Percentiles rank a stretch among this genome's conserved stretches.
Evolutionary conservation across 1,284 basidiomycete species (phyloP).

Genomic region (Boletus hoseneyae): DNA sequence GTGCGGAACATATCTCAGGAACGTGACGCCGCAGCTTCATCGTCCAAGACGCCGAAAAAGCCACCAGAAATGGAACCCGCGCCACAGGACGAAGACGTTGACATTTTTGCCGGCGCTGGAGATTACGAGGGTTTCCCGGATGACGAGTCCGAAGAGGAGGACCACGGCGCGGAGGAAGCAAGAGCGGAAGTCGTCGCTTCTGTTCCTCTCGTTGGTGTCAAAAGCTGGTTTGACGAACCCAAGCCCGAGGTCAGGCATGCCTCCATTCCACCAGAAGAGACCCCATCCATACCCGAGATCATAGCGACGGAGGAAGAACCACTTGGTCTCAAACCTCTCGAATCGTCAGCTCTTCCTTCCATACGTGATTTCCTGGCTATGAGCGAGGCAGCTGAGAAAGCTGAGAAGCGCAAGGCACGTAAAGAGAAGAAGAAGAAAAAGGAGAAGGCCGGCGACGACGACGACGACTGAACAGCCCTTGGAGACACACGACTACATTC

Average conservation of each 20-base stretch:
- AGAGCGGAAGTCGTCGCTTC: neutral
- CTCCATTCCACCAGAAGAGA: constrained; percentile 19
- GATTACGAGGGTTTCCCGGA: constrained; percentile 74
- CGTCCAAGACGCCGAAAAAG: constrained; percentile 3
- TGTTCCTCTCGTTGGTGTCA: neutral
- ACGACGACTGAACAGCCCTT: constrained; percentile 27
- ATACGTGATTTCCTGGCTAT: constrained; percentile 77
- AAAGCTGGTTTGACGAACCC: constrained; percentile 27
- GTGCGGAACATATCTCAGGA: neutral
- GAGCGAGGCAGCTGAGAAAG: constrained; percentile 62
- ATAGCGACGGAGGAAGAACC: constrained; percentile 43
- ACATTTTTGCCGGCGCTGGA: constrained; percentile 84
- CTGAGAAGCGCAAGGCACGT: constrained; percentile 60
- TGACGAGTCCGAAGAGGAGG: constrained; percentile 43
- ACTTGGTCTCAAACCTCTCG: constrained; percentile 62
- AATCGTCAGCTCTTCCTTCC: constrained; percentile 74
- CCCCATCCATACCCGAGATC: constrained; percentile 6
- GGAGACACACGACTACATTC: neutral
- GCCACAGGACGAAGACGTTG: constrained; percentile 49
- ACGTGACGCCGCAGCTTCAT: neutral
- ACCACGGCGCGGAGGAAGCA: constrained; percentile 1
- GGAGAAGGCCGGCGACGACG: constrained; percentile 22
- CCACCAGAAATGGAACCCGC: constrained; percentile 12
- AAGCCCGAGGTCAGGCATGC: constrained; percentile 7
- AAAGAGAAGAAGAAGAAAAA: constrained; percentile 79